phyloP scores from a whole-genome alignment of 306 rosid species.

The Chamaecrista fasciculata region DNA sequence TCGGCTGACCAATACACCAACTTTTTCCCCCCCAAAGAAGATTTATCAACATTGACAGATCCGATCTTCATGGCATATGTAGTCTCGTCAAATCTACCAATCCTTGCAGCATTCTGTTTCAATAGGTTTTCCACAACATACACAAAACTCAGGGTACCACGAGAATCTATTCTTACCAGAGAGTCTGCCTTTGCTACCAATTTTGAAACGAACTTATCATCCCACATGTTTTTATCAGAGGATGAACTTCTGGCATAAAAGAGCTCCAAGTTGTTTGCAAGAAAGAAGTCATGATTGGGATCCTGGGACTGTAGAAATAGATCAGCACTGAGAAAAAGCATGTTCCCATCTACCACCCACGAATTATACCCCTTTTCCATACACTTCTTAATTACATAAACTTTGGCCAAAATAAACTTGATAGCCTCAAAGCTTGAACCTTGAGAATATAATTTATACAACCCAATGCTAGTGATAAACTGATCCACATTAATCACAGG shows the following conservation, averaged over 20 bases:
- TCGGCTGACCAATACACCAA: constrained; percentile 61
- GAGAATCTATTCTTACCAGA: constrained; percentile 35
- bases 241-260: constrained; percentile 52
- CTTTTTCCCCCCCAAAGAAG: constrained; percentile 53
- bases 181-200: constrained; percentile 42
- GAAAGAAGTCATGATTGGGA: constrained; percentile 38
- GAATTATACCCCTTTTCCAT: constrained; percentile 50
- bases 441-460: constrained; percentile 40
- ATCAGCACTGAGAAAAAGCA: constrained; percentile 51
- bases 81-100: constrained; percentile 36
- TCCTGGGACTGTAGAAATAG: constrained; percentile 31
- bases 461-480: constrained; percentile 48
- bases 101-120: constrained; percentile 35
- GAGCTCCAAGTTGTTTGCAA: constrained; percentile 53
- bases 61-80: constrained; percentile 40
- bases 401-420: constrained; percentile 52
- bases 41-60: constrained; percentile 30
- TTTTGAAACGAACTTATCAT: constrained; percentile 32
- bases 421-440: constrained; percentile 39
- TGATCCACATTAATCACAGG: constrained; percentile 58
- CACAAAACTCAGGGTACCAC: constrained; percentile 42
- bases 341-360: constrained; percentile 64
- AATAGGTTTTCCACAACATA: constrained; percentile 32
- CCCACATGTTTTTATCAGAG: constrained; percentile 52
- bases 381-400: constrained; percentile 51